These are phyloP conservation scores for Alternaria metachromatica DNA, from an alignment of 2,329 filamentous ascomycete genomes.

Conservation along the genomic window DNA sequence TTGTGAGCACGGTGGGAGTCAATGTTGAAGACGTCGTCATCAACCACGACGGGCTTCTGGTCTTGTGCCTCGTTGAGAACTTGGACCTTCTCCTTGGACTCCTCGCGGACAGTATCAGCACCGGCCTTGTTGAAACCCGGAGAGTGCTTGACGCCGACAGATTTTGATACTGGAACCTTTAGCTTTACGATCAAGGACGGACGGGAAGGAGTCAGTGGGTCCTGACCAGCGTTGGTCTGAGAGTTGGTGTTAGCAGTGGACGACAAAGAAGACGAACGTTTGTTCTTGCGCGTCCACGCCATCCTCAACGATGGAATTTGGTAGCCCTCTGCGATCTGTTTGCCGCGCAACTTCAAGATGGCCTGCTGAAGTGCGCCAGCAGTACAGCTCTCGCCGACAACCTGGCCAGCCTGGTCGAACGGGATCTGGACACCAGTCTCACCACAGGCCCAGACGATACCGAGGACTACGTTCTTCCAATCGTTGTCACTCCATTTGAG, in stretches of 20 bases:
- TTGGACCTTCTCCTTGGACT: background rate
- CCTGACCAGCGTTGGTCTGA: background rate
- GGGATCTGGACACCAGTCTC: slow-evolving; percentile 37
- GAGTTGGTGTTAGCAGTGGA: slow-evolving; percentile 13
- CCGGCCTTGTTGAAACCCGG: background rate
- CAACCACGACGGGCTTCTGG: background rate
- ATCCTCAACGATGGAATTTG: slow-evolving; percentile 31
- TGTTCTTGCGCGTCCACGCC: slow-evolving; percentile 32
- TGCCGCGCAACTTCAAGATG: slow-evolving; percentile 37
- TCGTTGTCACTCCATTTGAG: slow-evolving; percentile 41
- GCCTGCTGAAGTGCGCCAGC: slow-evolving; percentile 43
- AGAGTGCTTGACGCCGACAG: background rate
- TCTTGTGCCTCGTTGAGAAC: background rate
- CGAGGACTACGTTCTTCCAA: slow-evolving; percentile 36
- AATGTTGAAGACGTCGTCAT: background rate
- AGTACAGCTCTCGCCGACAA: slow-evolving; percentile 31
- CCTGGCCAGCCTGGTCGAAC: slow-evolving; percentile 37
- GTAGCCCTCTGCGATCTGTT: slow-evolving; percentile 28
- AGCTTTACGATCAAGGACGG: slow-evolving; percentile 18
- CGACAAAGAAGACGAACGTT: background rate
- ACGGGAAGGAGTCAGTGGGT: background rate
- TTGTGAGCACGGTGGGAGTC: background rate
- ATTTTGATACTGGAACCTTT: background rate
- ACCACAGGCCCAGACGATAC: slow-evolving; percentile 41
- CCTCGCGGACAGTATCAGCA: background rate